phyloP scores from a whole-genome alignment of 768 basidiomycete genomes.

The Agrocybe praecox region DNA sequence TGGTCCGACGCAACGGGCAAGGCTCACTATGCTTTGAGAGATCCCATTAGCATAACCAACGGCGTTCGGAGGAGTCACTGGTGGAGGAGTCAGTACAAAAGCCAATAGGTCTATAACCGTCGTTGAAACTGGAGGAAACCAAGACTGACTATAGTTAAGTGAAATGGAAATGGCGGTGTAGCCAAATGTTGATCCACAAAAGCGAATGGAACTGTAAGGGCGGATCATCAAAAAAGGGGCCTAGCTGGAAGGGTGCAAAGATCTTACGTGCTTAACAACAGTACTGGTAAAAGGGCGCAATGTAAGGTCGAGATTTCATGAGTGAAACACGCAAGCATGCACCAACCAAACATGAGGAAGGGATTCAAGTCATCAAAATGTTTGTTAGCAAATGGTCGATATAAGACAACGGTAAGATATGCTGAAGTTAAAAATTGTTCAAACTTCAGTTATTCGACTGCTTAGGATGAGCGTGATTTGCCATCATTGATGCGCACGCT shows the following conservation, averaged over 20 bases:
- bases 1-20: constrained; percentile 90
- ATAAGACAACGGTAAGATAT: constrained; percentile 79
- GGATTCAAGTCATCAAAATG: constrained; percentile 67
- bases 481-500: too few relatives aligned
- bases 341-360: constrained; percentile 79
- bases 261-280: constrained; percentile 83
- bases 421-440: too few relatives aligned
- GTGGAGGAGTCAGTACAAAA: constrained; percentile 1
- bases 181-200: constrained; percentile 84
- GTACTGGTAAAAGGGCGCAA: constrained; percentile 41
- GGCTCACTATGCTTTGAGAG: constrained; percentile 93
- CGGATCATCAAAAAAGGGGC: not conserved
- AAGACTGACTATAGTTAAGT: constrained; percentile 72
- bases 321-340: constrained; percentile 3
- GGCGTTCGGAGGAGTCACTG: constrained; percentile 89
- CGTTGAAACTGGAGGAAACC: not conserved
- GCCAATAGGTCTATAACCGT: not conserved
- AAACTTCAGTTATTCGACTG: too few relatives aligned
- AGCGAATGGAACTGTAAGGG: constrained; percentile 75
- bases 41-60: constrained; percentile 94
- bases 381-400: constrained; percentile 72
- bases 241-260: not conserved
- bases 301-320: constrained; percentile 4
- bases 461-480: too few relatives aligned
- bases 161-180: constrained; percentile 92